These are phyloP conservation scores for Samsoniella hepiali DNA, from an alignment of 2,329 filamentous ascomycete species.

Conservation along the genomic window DNA sequence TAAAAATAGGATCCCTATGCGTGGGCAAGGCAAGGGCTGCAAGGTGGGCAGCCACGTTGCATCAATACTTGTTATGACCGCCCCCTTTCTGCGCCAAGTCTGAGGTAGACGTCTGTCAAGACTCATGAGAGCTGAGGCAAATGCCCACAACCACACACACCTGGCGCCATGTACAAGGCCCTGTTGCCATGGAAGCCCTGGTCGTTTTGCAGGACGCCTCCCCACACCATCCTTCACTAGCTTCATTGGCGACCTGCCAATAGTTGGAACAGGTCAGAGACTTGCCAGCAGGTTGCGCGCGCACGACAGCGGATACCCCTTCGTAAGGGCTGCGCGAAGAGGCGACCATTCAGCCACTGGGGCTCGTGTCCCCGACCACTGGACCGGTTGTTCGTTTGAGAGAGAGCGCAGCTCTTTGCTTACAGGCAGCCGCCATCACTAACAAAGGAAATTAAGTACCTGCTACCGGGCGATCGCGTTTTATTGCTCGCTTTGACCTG, in stretches of 20 bases:
- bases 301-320: constrained; percentile 7
- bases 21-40: not conserved
- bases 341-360: constrained; percentile 6
- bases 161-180: not conserved
- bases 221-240: constrained; percentile 9
- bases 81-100: not conserved
- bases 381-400: not conserved
- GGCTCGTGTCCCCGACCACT: not conserved
- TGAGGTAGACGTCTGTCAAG: not conserved
- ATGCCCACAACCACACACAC: not conserved
- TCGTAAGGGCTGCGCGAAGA: constrained; percentile 10
- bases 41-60: not conserved
- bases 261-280: not conserved
- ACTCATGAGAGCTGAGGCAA: not conserved
- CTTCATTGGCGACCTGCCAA: not conserved
- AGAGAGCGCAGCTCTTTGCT: too few relatives aligned
- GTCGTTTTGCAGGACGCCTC: not conserved
- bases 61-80: not conserved
- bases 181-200: not conserved
- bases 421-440: not conserved
- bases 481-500: not conserved
- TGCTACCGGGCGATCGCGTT: not conserved
- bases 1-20: not conserved
- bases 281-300: not conserved
- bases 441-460: constrained; percentile 12